Base-by-base conservation (phyloP, 2,329 filamentous ascomycete species). In the Phaeosphaeriaceae sp. region DNA sequence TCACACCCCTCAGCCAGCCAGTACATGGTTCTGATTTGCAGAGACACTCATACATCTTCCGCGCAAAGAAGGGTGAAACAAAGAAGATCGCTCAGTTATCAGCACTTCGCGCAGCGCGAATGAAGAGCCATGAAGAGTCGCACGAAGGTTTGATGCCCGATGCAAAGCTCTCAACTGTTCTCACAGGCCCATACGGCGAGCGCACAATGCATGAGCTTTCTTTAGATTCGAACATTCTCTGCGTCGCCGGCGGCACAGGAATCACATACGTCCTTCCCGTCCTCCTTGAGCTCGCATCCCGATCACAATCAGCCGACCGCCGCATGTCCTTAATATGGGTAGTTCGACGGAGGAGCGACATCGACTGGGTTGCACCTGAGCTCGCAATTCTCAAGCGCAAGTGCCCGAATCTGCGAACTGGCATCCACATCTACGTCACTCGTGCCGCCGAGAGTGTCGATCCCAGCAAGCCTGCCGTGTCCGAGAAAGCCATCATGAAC, bases 1-100 rank as follows among this genome's bases (percentile, higher is more conserved):
- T 90, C 63, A 74, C 85, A 4, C 64, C 60, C 7, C 64, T 64
- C 43, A 68, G 62, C 15, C 57, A 54, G 3, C 65, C 65, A 2
- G 48, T 66, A 0, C 64, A 54, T 13, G 61, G 64, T 12, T 51
- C 61, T 13, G 58, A 65, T 17, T 52, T 52, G 12, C 66, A 66
- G 48, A 46, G 48, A 6, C 70, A 72, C 46, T 66, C 62, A 1
- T 73, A 73, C 56, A 65, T 73, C 18, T 71, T 72, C 60, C 69
- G 69, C 35, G 65, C 68, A 11, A 66, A 64, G 35, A 63, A 62
- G 30, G 69, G 70, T 8, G 68, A 73, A 38, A 73, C 70, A 3
- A 60, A 56, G 36, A 65, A 65, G 32, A 67, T 73, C 16, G 65
- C 70, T n/a, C 55, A 60, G 11, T 61, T 73, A 4, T 68, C 68